Evolutionary conservation across 1,139 yeast genomes (phyloP), one percentile per base, ranked within the genome.

Genomic region (Debaryomyces nepalensis): DNA sequence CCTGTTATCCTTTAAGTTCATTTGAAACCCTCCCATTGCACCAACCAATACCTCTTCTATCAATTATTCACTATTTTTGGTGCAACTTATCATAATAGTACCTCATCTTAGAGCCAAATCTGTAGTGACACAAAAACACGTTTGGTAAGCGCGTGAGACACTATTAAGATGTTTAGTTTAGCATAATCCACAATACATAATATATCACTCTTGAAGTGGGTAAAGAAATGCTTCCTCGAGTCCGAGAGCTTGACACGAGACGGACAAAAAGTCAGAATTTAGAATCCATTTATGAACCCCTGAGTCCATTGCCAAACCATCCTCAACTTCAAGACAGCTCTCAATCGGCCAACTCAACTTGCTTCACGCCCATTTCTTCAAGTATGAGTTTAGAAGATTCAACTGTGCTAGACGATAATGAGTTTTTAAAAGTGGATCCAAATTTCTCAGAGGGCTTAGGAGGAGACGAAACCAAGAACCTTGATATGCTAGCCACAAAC

Each of bases 1-100:
- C 36, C 35, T 43, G 37, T 44, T 47, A 31, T 42, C 51, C 48
- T 53, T 62, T 42, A 65, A 51, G 37, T 55, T 66, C 20, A 67
- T 48, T 52, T 55, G 62, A 37, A 65, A 57, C 16, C 68, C 64
- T 12, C 26, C 31, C 41, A 39, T 39, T 18, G 19, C 33, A 12
- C n/a, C 30, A 7, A 8, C 26, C 10, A 23, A 10, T 16, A 16
- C 12, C 14, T 23, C 19, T 15, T 14, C 20, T 23, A 7, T 11
- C 7, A 14, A 9, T 4, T 11, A 4, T 8, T 5, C n/a, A 14
- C 9, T 10, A 5, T 24, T 5, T 6, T 12, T 11, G 6, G 15
- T 10, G n/a, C 10, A 6, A 9, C 18, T n/a, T 33, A 15, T 10
- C 14, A 12, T 24, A 19, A 26, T 23, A 24, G 14, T 18, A 29